Evolutionary conservation across 768 basidiomycete species (phyloP).

Genomic region (Dacryopinax spathularia): DNA sequence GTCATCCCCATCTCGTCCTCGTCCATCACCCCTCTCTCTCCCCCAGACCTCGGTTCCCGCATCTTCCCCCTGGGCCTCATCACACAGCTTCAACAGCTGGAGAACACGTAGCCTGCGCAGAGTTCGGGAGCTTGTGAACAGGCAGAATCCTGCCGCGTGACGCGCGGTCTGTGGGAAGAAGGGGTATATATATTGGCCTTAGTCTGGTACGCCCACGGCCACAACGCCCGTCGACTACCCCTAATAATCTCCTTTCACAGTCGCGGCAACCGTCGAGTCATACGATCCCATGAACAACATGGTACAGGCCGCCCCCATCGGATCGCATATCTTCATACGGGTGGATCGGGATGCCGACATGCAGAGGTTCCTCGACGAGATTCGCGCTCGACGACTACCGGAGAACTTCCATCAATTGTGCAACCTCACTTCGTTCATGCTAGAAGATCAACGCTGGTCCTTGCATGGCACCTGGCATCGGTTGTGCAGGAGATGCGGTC

Average conservation of each 20-base stretch:
- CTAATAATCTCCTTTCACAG: background rate
- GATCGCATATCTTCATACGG: background rate
- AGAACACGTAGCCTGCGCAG: background rate
- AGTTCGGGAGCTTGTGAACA: background rate
- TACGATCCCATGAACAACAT: background rate
- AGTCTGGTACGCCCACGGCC: background rate
- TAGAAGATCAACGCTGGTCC: background rate
- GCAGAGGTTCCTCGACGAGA: background rate
- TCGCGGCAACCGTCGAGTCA: background rate
- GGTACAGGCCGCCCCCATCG: background rate
- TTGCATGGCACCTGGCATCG: background rate
- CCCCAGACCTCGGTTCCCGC: background rate
- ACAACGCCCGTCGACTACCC: background rate
- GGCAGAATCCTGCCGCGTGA: background rate
- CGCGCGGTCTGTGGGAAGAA: background rate
- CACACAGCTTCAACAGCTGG: conserved; percentile 1
- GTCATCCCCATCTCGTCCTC: background rate
- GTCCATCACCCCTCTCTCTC: background rate
- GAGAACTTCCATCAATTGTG: background rate
- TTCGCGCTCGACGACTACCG: background rate
- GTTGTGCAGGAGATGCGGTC: background rate
- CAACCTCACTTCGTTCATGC: background rate
- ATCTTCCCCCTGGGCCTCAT: background rate
- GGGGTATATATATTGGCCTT: conserved; percentile 4
- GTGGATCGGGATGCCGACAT: background rate